Percentiles rank a stretch among this genome's conserved stretches.
Conservation (phyloP, 2,329 filamentous ascomycete species). For the Penicillium sp. region DNA sequence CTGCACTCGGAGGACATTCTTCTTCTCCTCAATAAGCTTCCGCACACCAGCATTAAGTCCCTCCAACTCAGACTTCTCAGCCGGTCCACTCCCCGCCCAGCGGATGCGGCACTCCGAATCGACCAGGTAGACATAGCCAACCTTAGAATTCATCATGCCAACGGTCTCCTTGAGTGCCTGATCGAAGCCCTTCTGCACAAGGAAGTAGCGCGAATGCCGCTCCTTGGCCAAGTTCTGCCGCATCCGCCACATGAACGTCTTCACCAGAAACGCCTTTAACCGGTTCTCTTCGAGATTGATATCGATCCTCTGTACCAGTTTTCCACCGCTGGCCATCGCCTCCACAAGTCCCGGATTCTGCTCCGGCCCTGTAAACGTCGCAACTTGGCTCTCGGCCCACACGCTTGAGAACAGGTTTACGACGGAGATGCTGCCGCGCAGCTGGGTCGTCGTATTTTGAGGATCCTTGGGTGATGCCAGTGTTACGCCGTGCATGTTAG, state of each 20-base stretch:
- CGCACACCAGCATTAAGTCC: conserved; percentile 42
- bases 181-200: conserved; percentile 56
- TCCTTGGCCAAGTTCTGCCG: conserved; percentile 47
- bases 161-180: conserved; percentile 58
- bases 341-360: conserved; percentile 68
- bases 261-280: conserved; percentile 59
- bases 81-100: conserved; percentile 75
- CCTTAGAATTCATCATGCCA: conserved; percentile 79
- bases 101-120: conserved; percentile 84
- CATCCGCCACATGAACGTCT: conserved; percentile 52
- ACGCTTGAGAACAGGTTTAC: conserved; percentile 76
- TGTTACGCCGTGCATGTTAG: conserved; percentile 81
- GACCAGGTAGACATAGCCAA: conserved; percentile 89
- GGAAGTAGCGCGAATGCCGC: conserved; percentile 58
- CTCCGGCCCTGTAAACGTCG: conserved; percentile 64
- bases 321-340: conserved; percentile 53
- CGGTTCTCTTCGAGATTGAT: conserved; percentile 84
- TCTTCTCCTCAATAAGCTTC: conserved; percentile 44
- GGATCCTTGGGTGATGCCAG: conserved; percentile 57
- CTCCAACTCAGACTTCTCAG: conserved; percentile 41
- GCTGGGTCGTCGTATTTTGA: conserved; percentile 70
- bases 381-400: conserved; percentile 81
- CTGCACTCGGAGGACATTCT: conserved; percentile 22
- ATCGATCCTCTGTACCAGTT: conserved; percentile 70
- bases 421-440: conserved; percentile 71